phyloP scores from a whole-genome alignment of 2,329 filamentous ascomycete species.

The Neopestalotiopsis clavispora region DNA sequence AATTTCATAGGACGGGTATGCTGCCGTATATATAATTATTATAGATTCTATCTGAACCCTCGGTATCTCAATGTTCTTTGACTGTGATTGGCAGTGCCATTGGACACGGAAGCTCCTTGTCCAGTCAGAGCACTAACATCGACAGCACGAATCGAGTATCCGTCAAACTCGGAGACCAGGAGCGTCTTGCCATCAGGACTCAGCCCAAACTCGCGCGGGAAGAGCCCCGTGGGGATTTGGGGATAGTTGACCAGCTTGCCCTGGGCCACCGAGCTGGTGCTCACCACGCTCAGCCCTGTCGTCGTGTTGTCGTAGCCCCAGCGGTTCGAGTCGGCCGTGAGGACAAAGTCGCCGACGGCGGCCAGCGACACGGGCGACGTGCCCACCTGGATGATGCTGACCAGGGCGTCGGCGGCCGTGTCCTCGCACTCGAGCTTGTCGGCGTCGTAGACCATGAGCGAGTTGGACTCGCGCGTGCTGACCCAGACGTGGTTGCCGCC shows the following conservation, averaged over 20 bases:
- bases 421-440: conserved; percentile 8
- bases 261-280: neutral
- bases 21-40: too few species aligned
- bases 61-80: neutral
- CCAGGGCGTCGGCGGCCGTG: neutral
- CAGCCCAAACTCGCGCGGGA: conserved; percentile 8
- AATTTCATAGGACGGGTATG: too few species aligned
- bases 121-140: conserved; percentile 5
- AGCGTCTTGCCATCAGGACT: conserved; percentile 13
- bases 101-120: neutral
- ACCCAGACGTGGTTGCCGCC: neutral
- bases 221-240: conserved; percentile 4
- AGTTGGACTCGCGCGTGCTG: conserved; percentile 10
- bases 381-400: conserved; percentile 7
- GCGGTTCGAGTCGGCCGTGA: conserved; percentile 14
- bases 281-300: neutral
- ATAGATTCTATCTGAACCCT: neutral
- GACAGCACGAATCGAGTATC: conserved; percentile 5
- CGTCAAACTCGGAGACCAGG: conserved; percentile 10
- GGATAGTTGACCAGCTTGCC: neutral
- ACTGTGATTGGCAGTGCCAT: too few species aligned
- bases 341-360: neutral
- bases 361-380: conserved; percentile 10
- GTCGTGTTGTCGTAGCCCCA: conserved; percentile 6
- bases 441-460: conserved; percentile 5